Percentiles rank a stretch among this genome's conserved stretches.
Evolutionary conservation across 495 filamentous ascomycete genomes (phyloP).

Genomic region (Penicillium bovifimosum): DNA sequence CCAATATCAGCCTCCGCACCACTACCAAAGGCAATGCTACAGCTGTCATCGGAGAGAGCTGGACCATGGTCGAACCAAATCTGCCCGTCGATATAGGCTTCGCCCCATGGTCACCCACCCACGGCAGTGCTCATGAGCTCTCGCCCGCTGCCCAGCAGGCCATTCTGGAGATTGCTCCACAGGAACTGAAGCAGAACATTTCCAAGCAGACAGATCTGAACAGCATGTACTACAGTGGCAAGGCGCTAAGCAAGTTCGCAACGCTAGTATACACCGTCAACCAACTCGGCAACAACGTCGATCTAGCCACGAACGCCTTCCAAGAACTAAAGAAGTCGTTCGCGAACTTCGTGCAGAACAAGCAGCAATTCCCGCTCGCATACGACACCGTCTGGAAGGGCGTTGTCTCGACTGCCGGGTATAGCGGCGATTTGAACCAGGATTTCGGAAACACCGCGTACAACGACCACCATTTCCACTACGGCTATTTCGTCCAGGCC

Average conservation of each 20-base stretch:
- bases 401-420: conserved; percentile 74
- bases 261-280: conserved; percentile 62
- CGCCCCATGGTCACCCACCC: conserved; percentile 61
- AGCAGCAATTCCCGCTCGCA: conserved; percentile 69
- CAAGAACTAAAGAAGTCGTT: conserved; percentile 69
- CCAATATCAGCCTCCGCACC: conserved; percentile 61
- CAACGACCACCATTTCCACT: conserved; percentile 98
- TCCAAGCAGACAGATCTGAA: conserved; percentile 64
- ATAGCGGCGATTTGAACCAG: conserved; percentile 62
- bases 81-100: conserved; percentile 71
- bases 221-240: conserved; percentile 94
- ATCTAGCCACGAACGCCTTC: conserved; percentile 57
- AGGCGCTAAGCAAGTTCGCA: conserved; percentile 87
- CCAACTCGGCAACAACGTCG: conserved; percentile 56
- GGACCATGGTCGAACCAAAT: conserved; percentile 71
- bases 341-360: conserved; percentile 68
- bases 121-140: conserved; percentile 47
- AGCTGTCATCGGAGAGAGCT: conserved; percentile 67
- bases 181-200: conserved; percentile 71
- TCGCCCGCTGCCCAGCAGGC: conserved; percentile 45
- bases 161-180: conserved; percentile 52
- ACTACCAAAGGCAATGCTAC: conserved; percentile 81
- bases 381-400: conserved; percentile 85
- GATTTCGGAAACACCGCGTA: conserved; percentile 85
- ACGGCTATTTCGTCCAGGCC: conserved; percentile 80